phyloP scores from a whole-genome alignment of 2,329 filamentous ascomycete species.

The Fusarium proliferatum region DNA sequence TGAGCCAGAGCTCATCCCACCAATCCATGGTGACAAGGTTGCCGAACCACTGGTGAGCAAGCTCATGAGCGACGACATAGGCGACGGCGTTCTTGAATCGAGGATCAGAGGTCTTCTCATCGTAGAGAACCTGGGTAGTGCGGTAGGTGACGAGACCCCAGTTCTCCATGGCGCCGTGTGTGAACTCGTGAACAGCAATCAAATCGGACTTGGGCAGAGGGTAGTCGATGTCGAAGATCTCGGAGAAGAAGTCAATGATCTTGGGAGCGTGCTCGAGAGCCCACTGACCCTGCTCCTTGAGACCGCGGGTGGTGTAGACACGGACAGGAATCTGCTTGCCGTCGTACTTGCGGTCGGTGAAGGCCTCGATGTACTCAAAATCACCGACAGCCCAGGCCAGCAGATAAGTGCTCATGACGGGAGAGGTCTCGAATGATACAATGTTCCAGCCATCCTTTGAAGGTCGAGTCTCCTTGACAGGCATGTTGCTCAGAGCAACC shows the following conservation, averaged over 20 bases:
- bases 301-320: constrained; percentile 94
- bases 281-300: constrained; percentile 91
- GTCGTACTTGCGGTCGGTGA: constrained; percentile 89
- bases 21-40: constrained; percentile 97
- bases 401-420: constrained; percentile 92
- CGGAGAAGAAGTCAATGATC: constrained; percentile 96
- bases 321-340: constrained; percentile 91
- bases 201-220: constrained; percentile 92
- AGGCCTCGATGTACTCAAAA: constrained; percentile 95
- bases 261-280: constrained; percentile 92
- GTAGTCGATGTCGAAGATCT: constrained; percentile 93
- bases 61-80: constrained; percentile 97
- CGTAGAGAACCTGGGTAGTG: constrained; percentile 95
- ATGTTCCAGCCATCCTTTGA: constrained; percentile 73
- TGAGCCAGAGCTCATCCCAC: constrained; percentile 95
- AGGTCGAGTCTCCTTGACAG: constrained; percentile 75
- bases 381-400: constrained; percentile 95
- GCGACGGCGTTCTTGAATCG: constrained; percentile 93
- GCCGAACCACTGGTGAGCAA: constrained; percentile 96
- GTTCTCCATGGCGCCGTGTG: constrained; percentile 89
- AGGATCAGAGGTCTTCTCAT: constrained; percentile 89
- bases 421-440: constrained; percentile 84
- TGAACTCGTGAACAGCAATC: constrained; percentile 93
- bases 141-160: constrained; percentile 97
- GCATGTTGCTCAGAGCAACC: constrained; percentile 95